These are phyloP conservation scores for Hyaloscypha bicolor DNA, from an alignment of 495 filamentous ascomycete species.

Conservation along the genomic window DNA sequence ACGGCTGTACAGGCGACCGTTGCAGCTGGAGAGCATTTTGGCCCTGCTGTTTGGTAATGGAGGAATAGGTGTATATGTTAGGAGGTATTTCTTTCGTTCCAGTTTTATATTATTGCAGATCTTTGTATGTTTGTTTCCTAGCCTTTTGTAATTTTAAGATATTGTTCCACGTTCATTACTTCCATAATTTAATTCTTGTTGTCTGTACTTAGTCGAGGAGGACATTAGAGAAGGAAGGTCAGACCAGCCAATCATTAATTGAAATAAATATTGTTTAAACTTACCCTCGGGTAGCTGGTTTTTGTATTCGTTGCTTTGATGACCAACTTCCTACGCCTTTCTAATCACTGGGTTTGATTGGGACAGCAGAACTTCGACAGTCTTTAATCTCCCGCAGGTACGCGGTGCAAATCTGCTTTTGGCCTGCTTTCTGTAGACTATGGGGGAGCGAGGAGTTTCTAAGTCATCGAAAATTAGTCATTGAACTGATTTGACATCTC, in stretches of 20 bases:
- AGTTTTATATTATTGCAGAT: background rate
- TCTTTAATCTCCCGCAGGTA: no score
- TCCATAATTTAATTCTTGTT: background rate
- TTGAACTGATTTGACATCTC: background rate
- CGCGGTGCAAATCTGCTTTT: no score
- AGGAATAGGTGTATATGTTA: background rate
- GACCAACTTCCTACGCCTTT: no score
- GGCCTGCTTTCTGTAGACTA: background rate
- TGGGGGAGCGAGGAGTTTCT: background rate
- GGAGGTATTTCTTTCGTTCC: background rate
- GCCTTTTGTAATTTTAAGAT: slow-evolving; percentile 16
- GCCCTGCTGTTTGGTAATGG: slow-evolving; percentile 45
- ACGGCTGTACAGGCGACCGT: slow-evolving; percentile 54
- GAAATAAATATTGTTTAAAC: background rate
- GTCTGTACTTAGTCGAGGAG: background rate
- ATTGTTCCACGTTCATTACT: slow-evolving; percentile 7
- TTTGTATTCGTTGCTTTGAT: background rate
- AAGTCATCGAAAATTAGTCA: background rate
- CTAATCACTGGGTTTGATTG: no score
- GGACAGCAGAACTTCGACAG: no score
- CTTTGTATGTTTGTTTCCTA: slow-evolving; percentile 10
- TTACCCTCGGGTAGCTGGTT: background rate
- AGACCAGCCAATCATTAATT: background rate
- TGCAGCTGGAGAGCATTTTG: slow-evolving; percentile 57
- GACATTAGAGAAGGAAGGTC: background rate